These are phyloP conservation scores for Tardiomyces blankii DNA, from an alignment of 1,139 yeast species.

Conservation along the genomic window DNA sequence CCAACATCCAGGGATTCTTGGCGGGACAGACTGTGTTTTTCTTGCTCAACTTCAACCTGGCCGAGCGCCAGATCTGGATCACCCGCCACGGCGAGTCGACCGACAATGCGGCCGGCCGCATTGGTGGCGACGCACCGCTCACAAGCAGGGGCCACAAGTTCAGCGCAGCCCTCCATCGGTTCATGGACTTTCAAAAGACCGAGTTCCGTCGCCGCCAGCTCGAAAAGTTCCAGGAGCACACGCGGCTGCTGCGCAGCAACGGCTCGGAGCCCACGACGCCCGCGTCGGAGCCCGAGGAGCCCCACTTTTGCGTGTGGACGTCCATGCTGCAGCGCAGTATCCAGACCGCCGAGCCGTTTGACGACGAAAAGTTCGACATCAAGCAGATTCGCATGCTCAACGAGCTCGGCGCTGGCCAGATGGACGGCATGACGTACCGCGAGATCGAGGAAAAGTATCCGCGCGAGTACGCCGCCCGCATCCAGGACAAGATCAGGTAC, in stretches of 20 bases:
- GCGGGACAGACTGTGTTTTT: conserved; percentile 92
- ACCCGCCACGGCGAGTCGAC: conserved; percentile 89
- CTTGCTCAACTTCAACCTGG: conserved; percentile 76
- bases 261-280: conserved; percentile 26
- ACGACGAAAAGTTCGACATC: conserved; percentile 53
- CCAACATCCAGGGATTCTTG: conserved; percentile 81
- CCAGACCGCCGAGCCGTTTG: conserved; percentile 66
- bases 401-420: conserved; percentile 86
- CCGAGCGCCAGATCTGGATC: conserved; percentile 90
- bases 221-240: conserved; percentile 36
- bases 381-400: conserved; percentile 91
- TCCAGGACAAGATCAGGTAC: conserved; percentile 66
- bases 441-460: conserved; percentile 67
- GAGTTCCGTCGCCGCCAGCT: conserved; percentile 60
- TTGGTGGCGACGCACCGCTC: conserved; percentile 85
- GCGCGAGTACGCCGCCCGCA: conserved; percentile 64
- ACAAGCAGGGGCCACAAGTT: conserved; percentile 73
- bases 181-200: conserved; percentile 61
- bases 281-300: conserved; percentile 36
- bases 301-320: conserved; percentile 86
- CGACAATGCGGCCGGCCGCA: conserved; percentile 72
- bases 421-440: conserved; percentile 84
- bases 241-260: conserved; percentile 19
- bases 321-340: conserved; percentile 72
- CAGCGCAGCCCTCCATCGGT: conserved; percentile 57